Evolutionary conservation across 2,329 filamentous ascomycete species (phyloP), one percentile per base, ranked within the genome.

Genomic region (Canariomyces notabilis): DNA sequence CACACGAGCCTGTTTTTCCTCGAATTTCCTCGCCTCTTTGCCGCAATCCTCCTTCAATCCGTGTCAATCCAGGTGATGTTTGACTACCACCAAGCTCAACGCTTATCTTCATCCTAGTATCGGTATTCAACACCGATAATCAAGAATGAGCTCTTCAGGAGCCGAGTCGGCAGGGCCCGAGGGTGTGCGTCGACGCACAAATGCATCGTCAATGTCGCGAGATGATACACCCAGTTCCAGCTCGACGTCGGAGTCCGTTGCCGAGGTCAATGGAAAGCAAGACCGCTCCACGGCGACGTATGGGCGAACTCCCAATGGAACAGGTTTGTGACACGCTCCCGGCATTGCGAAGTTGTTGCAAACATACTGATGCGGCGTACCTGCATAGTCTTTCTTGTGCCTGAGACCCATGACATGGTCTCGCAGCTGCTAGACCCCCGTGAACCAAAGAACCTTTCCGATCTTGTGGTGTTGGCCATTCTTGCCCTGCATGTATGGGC

Each of bases 371-470:
- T 36, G 44, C 26, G 12, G 18, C 36, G 32, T 55, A 16, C 18
- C 14, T 44, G 15, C 35, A 38, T 61, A 97, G 93, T 95, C 60
- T 98, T 98, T 64, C 85, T 89, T 48, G 93, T 98, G 44, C 93
- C 93, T 38, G 84, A 89, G 52, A 98, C 93, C 46, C 89, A 96
- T 74, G 93, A 98, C 70, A 97, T 98, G 93, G 91, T 98, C 58
- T 95, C 91, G 42, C 93, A 97, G 70, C 79, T 98, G 45, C 81
- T 98, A 58, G 93, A 94, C 59, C 93, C 93, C 42, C 87, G 86
- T 56, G 86, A 97, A 64, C 89, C 93, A 43, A 98, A 98, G 75
- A 97, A 97, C 64, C 65, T 94, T 32, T 93, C 89, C 51, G 93
- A 98, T 67, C 69, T 82, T 48, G 63, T 85, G 49, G 89, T 98